Percentiles rank a stretch among this genome's conserved stretches.
Evolutionary conservation across 2,329 filamentous ascomycete species (phyloP).

Genomic region (Pleomassaria siparia): DNA sequence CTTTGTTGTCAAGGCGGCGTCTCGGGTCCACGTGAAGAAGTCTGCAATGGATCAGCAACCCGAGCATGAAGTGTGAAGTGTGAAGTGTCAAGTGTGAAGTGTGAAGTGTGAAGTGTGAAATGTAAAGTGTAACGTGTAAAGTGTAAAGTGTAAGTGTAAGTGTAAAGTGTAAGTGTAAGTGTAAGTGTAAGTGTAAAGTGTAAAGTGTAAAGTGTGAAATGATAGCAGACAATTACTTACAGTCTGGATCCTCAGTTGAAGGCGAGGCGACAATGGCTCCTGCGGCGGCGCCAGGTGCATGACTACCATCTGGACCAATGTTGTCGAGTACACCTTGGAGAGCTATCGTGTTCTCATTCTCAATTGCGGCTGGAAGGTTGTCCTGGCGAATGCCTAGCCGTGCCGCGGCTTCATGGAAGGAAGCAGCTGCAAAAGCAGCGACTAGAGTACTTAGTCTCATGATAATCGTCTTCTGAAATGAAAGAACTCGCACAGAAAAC

Average conservation of each 20-base stretch:
- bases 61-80: not conserved
- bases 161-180: not conserved
- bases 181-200: not conserved
- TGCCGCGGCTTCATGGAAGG: slow-evolving; percentile 7
- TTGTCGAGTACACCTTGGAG: slow-evolving; percentile 57
- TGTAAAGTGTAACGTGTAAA: not conserved
- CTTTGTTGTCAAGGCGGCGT: slow-evolving; percentile 72
- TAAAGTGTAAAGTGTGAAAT: not conserved
- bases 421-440: slow-evolving; percentile 11
- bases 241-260: slow-evolving; percentile 55
- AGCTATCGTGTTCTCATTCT: slow-evolving; percentile 50
- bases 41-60: slow-evolving; percentile 52
- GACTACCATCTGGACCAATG: slow-evolving; percentile 54
- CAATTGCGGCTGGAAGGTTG: slow-evolving; percentile 33
- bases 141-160: not conserved
- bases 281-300: slow-evolving; percentile 50
- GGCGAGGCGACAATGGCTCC: slow-evolving; percentile 60
- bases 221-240: slow-evolving; percentile 43
- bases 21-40: slow-evolving; percentile 76
- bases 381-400: slow-evolving; percentile 3
- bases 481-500: too few species aligned
- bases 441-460: slow-evolving; percentile 11
- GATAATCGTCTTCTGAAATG: not conserved
- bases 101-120: not conserved
- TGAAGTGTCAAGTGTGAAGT: not conserved